These are phyloP conservation scores for Candida pseudoglaebosa DNA, from an alignment of 805 yeast species.

Conservation along the genomic window DNA sequence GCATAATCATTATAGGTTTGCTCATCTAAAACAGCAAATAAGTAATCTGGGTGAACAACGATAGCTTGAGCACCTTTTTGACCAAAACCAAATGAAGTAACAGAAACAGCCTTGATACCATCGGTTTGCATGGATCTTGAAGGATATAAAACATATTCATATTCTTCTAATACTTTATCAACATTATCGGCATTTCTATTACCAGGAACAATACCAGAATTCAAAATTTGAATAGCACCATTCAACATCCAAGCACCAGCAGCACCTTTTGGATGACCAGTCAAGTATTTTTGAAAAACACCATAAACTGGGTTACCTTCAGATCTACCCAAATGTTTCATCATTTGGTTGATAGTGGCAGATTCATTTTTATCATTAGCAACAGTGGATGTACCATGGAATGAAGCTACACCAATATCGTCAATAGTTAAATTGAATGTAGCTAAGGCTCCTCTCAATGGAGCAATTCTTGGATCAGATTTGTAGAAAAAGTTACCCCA, in stretches of 20 bases:
- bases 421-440: slow-evolving; percentile 89
- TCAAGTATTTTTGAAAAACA: slow-evolving; percentile 97
- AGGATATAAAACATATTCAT: slow-evolving; percentile 88
- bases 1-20: slow-evolving; percentile 68
- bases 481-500: slow-evolving; percentile 96
- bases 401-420: slow-evolving; percentile 93
- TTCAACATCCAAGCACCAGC: slow-evolving; percentile 99
- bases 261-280: slow-evolving; percentile 99
- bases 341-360: slow-evolving; percentile 85
- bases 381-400: slow-evolving; percentile 98
- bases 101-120: slow-evolving; percentile 95
- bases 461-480: slow-evolving; percentile 91
- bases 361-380: slow-evolving; percentile 99
- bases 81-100: slow-evolving; percentile 98
- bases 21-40: slow-evolving; percentile 77
- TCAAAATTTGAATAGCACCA: slow-evolving; percentile 92
- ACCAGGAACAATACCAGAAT: slow-evolving; percentile 95
- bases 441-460: slow-evolving; percentile 95
- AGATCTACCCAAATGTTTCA: slow-evolving; percentile 91
- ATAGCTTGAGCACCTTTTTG: slow-evolving; percentile 98
- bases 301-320: slow-evolving; percentile 98
- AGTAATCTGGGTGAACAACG: slow-evolving; percentile 88
- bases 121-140: slow-evolving; percentile 90
- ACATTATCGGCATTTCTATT: slow-evolving; percentile 98
- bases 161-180: slow-evolving; percentile 77